These are phyloP conservation scores for Tetrapyrgos nigripes DNA, from an alignment of 1,284 basidiomycete species.

Conservation along the genomic window DNA sequence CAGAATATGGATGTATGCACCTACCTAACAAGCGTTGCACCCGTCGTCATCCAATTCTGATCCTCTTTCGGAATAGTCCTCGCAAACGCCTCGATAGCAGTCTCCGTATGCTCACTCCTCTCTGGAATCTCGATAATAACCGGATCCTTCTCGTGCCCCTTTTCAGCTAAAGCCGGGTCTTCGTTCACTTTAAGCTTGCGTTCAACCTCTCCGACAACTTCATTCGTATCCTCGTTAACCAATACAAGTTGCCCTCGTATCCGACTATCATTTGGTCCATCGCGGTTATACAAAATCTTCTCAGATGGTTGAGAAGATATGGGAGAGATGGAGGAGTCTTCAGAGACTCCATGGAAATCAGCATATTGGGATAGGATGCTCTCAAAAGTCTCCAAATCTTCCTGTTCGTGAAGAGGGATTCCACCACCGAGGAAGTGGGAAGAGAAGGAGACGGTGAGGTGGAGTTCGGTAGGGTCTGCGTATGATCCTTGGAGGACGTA, in stretches of 20 bases:
- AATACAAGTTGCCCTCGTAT: constrained; percentile 75
- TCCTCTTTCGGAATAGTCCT: constrained; percentile 69
- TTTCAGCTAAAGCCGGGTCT: constrained; percentile 54
- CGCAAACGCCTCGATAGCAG: constrained; percentile 61
- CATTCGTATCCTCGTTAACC: constrained; percentile 76
- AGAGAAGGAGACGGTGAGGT: constrained; percentile 47
- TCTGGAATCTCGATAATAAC: constrained; percentile 78
- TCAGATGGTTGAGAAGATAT: constrained; percentile 15
- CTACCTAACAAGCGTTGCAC: constrained; percentile 73
- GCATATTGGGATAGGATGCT: constrained; percentile 74
- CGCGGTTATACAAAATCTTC: constrained; percentile 27
- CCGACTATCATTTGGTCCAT: constrained; percentile 37
- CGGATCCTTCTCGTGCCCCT: constrained; percentile 63
- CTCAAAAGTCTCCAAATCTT: constrained; percentile 76
- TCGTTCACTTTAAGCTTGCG: constrained; percentile 63
- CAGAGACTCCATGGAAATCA: constrained; percentile 36
- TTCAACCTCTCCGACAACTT: constrained; percentile 78
- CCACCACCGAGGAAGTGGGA: constrained; percentile 24
- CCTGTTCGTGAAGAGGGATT: constrained; percentile 23
- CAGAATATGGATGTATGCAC: constrained; percentile 21
- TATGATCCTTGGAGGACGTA: constrained; percentile 52
- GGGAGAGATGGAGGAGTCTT: constrained; percentile 19
- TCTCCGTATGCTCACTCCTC: constrained; percentile 43
- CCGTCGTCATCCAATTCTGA: constrained; percentile 76
- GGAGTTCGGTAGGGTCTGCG: constrained; percentile 39